Evolutionary conservation across 208 protist species (phyloP).

Genomic region (Naegleria fowleri): DNA sequence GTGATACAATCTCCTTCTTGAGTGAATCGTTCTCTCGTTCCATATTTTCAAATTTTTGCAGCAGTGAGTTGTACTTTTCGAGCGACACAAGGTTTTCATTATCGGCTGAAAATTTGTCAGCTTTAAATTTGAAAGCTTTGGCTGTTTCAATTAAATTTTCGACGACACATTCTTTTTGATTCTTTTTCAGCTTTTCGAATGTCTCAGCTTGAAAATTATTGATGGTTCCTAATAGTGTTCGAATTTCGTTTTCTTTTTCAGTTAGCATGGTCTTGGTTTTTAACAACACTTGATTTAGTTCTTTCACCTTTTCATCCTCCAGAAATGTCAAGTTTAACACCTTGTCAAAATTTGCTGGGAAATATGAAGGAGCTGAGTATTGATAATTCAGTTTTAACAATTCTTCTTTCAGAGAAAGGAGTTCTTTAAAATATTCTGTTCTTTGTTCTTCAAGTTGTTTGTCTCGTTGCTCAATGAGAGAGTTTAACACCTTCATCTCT

Average conservation of each 20-base stretch:
- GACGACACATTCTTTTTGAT: neutral
- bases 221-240: neutral
- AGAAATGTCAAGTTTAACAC: neutral
- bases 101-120: neutral
- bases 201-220: neutral
- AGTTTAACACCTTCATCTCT: neutral
- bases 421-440: constrained; percentile 6
- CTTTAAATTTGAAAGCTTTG: neutral
- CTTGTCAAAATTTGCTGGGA: neutral
- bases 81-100: neutral
- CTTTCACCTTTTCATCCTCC: neutral
- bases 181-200: neutral
- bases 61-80: neutral
- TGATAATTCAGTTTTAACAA: neutral
- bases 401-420: neutral
- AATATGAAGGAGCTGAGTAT: neutral
- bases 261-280: neutral
- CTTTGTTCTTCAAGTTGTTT: neutral
- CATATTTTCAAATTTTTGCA: neutral
- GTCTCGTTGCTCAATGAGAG: neutral
- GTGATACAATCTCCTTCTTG: neutral
- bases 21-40: neutral
- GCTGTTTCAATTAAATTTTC: neutral
- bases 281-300: neutral
- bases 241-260: neutral